Conservation (phyloP, 192 early-diverging fungal genomes). For the Umbelopsis vinacea region DNA sequence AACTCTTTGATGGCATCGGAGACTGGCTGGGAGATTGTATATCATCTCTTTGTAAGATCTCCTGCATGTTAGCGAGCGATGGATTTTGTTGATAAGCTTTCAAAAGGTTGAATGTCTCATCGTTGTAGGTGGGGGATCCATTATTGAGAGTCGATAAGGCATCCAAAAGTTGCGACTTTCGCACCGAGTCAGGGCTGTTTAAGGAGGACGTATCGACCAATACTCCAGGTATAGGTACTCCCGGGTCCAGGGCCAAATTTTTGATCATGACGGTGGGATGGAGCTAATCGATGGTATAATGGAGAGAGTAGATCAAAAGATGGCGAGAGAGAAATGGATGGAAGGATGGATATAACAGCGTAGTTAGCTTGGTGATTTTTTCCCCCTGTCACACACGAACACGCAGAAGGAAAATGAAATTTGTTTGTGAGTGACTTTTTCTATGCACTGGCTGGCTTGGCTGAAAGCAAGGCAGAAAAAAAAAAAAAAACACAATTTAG, state of each 20-base stretch:
- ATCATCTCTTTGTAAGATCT: slow-evolving; percentile 6
- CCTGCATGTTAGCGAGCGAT: slow-evolving; percentile 6
- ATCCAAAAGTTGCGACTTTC: slow-evolving; percentile 10
- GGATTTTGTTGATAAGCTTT: slow-evolving; percentile 5
- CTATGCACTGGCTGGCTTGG: too few relatives aligned
- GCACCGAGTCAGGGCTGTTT: slow-evolving; percentile 5
- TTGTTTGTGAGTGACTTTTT: too few relatives aligned
- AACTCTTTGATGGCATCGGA: slow-evolving; percentile 17
- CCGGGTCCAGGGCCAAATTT: slow-evolving; percentile 6
- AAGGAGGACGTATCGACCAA: neutral
- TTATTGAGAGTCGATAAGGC: neutral
- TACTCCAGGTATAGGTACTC: slow-evolving; percentile 7
- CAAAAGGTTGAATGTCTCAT: neutral
- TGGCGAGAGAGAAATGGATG: neutral
- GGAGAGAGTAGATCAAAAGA: neutral
- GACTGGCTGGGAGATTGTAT: slow-evolving; percentile 11
- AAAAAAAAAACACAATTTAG: neutral
- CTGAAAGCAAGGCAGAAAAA: neutral
- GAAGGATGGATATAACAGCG: neutral
- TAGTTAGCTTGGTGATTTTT: neutral
- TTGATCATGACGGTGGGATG: slow-evolving; percentile 7
- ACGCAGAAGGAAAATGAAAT: neutral
- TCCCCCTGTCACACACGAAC: slow-evolving; percentile 4
- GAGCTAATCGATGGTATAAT: neutral
- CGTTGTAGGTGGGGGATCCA: neutral